Conservation (phyloP, 805 yeast genomes). For the Saturnispora dispora region DNA sequence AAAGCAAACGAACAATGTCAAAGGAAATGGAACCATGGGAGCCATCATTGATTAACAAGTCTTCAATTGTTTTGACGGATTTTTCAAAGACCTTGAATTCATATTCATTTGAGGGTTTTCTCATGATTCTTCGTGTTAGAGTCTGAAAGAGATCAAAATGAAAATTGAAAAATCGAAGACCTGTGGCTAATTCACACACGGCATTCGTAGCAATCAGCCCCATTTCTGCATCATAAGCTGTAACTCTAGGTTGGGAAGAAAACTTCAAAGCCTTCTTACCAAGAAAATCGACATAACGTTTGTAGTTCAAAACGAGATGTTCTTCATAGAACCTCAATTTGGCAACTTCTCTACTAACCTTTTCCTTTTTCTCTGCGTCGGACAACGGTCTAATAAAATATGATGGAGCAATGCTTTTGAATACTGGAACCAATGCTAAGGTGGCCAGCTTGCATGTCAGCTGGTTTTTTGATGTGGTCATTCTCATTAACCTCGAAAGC, state of each 20-base stretch:
- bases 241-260: constrained; percentile 20
- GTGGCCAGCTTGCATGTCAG: constrained; percentile 64
- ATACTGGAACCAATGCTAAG: constrained; percentile 73
- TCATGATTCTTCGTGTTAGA: constrained; percentile 55
- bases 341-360: constrained; percentile 75
- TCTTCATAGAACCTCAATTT: constrained; percentile 76
- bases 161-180: constrained; percentile 72
- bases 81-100: constrained; percentile 43
- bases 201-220: constrained; percentile 63
- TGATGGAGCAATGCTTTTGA: constrained; percentile 79
- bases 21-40: constrained; percentile 72
- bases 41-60: constrained; percentile 64
- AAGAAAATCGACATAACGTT: constrained; percentile 52
- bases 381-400: constrained; percentile 77
- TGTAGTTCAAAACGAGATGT: constrained; percentile 58
- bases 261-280: constrained; percentile 30
- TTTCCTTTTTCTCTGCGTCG: constrained; percentile 73
- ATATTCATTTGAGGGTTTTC: constrained; percentile 42
- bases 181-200: constrained; percentile 63
- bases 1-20: constrained; percentile 59
- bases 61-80: constrained; percentile 58
- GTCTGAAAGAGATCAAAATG: constrained; percentile 65
- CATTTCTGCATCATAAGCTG: constrained; percentile 30
- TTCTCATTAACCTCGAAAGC: constrained; percentile 56
- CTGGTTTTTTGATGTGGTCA: constrained; percentile 59